These are phyloP conservation scores for Globisporangium ultimum DNA, from an alignment of 352 stramenopile species.

Conservation along the genomic window DNA sequence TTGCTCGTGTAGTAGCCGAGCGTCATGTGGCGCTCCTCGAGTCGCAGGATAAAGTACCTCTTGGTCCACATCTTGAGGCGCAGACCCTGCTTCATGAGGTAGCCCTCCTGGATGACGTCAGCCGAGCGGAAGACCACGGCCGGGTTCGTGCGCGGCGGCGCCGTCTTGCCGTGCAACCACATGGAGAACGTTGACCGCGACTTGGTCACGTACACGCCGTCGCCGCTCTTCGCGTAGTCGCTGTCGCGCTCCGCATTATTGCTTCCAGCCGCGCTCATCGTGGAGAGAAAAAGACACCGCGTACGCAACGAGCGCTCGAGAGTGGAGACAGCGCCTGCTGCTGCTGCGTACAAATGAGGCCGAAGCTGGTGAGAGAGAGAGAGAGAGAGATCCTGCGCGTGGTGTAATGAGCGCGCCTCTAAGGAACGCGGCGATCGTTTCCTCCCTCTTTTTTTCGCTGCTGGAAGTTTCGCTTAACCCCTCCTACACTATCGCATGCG, in stretches of 20 bases:
- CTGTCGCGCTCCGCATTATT: slow-evolving; percentile 7
- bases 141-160: slow-evolving; percentile 39
- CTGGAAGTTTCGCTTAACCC: too few relatives aligned
- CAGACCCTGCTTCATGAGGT: slow-evolving; percentile 80
- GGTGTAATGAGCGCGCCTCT: too few relatives aligned
- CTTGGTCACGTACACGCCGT: slow-evolving; percentile 86
- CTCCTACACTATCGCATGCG: too few relatives aligned
- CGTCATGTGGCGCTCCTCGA: slow-evolving; percentile 88
- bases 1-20: slow-evolving; percentile 85
- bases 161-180: slow-evolving; percentile 80
- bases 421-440: too few relatives aligned
- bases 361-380: too few relatives aligned
- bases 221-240: slow-evolving; percentile 19
- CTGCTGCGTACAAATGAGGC: too few relatives aligned
- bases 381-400: too few relatives aligned
- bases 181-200: slow-evolving; percentile 82
- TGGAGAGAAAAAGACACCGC: too few relatives aligned
- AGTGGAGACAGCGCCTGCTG: too few relatives aligned
- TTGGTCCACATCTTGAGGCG: slow-evolving; percentile 78
- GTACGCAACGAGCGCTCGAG: too few relatives aligned
- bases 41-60: slow-evolving; percentile 84
- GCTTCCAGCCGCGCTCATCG: slow-evolving; percentile 5
- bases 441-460: too few relatives aligned
- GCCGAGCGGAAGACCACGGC: slow-evolving; percentile 74
- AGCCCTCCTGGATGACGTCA: slow-evolving; percentile 84